These are phyloP conservation scores for Colletotrichum orchidophilum DNA, from an alignment of 2,329 filamentous ascomycete species.

Conservation along the genomic window DNA sequence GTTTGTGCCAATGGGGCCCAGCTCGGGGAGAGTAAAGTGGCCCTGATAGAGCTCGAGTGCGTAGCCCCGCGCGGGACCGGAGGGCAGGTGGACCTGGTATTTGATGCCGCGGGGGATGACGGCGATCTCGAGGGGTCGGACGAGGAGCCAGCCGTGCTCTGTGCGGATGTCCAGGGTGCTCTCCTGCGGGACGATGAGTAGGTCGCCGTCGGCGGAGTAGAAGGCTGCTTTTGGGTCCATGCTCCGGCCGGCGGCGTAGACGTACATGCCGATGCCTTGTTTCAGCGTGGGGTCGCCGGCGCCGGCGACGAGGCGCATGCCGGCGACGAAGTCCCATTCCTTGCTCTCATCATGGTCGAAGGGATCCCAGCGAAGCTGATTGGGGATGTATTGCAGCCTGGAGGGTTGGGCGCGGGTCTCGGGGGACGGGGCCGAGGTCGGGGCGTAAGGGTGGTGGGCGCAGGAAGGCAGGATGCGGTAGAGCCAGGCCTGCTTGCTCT, in stretches of 20 bases:
- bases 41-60: conserved; percentile 79
- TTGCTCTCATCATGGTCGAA: conserved; percentile 74
- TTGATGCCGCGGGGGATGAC: conserved; percentile 80
- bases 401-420: conserved; percentile 31
- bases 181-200: conserved; percentile 79
- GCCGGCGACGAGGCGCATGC: conserved; percentile 77
- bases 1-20: conserved; percentile 79
- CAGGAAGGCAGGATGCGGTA: conserved; percentile 75
- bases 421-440: conserved; percentile 46
- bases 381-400: conserved; percentile 78
- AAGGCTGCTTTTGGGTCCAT: conserved; percentile 82
- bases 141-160: conserved; percentile 77
- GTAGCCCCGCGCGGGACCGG: conserved; percentile 74
- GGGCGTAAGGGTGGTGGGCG: conserved; percentile 65
- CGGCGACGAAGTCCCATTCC: conserved; percentile 60
- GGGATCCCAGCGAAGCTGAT: conserved; percentile 82
- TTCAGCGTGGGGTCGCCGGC: conserved; percentile 84
- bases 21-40: conserved; percentile 76
- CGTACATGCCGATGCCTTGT: conserved; percentile 79
- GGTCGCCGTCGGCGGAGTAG: conserved; percentile 85
- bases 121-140: conserved; percentile 81
- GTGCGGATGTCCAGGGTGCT: conserved; percentile 80
- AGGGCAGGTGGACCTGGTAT: conserved; percentile 74
- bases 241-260: conserved; percentile 80
- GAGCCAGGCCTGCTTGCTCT: conserved; percentile 78